Evolutionary conservation across 441 rosid species (phyloP), one percentile per base, ranked within the genome.

Genomic region (Metrosideros polymorpha): DNA sequence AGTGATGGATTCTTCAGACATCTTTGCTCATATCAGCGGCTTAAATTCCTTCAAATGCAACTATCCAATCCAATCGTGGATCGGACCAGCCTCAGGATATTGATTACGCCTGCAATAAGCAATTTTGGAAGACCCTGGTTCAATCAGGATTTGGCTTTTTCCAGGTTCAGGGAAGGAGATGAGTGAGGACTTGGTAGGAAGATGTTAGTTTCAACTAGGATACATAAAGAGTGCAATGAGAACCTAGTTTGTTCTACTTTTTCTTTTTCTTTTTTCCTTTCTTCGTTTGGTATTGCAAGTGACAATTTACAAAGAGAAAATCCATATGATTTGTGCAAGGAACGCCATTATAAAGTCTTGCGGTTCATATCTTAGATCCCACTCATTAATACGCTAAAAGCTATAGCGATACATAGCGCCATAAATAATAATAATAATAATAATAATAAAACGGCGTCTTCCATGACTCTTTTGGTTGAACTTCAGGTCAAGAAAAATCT

Each of bases 21-120:
- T 97, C 45, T 94, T 94, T 90, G 94, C 99, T 83, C 98, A 95
- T 79, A 93, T 95, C 56, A 97, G 95, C 85, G 99, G 98, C 39
- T 95, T 95, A 52, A 96, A 96, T 86, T 94, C 99, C 89, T 97
- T 97, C 94, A 94, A 95, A 87, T 96, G 94, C 98, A 97, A 91
- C 89, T 96, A 94, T 84, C 89, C 94, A 25, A 94, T 93, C 89
- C 97, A 94, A 43, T 95, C 98, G 59, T 96, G 98, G 98, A 92
- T 94, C 85, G 94, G 63, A 92, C n/a, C 85, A 84, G 79, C 12
- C 85, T 54, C 71, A 24, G 25, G 76, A 76, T 85, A 51, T 30
- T 27, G 86, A 84, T 42, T 77, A 85, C 43, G 79, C 85, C 86
- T 88, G 84, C 61, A 77, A 71, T 86, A 84, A 85, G 85, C 91